Evolutionary conservation across 305 asterid species (phyloP).

Genomic region (Rubia peregrina): DNA sequence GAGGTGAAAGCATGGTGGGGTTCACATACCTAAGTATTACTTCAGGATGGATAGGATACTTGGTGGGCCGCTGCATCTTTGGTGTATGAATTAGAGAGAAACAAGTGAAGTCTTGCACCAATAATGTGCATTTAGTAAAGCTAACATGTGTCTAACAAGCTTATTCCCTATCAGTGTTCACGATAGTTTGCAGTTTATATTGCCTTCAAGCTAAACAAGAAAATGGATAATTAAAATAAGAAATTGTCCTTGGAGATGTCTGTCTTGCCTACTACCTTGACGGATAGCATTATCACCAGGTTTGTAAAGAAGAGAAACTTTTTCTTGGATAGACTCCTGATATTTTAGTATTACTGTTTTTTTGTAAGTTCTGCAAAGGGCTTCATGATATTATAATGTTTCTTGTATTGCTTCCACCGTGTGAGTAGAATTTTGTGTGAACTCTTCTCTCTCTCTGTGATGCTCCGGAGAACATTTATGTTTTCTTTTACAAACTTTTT

Average conservation of each 20-base stretch:
- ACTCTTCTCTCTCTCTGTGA: background rate
- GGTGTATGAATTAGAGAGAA: background rate
- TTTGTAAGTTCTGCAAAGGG: background rate
- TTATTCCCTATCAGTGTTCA: background rate
- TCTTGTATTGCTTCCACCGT: background rate
- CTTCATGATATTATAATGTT: background rate
- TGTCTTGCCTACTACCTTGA: background rate
- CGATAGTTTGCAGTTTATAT: background rate
- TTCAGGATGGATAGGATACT: background rate
- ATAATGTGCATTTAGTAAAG: background rate
- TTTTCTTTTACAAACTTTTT: background rate
- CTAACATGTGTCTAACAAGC: background rate
- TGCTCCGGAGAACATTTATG: background rate
- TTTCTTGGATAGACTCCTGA: background rate
- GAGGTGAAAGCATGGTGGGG: too few relatives aligned
- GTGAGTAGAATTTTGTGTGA: background rate
- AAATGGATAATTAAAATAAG: background rate
- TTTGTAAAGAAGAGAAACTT: background rate
- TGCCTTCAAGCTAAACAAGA: background rate
- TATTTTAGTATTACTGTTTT: background rate
- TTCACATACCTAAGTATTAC: background rate
- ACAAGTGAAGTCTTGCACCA: background rate
- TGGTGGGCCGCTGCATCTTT: conserved; percentile 1
- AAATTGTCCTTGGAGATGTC: background rate
- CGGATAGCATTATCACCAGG: background rate